Evolutionary conservation across 202 grass and related monocot species (phyloP).

Genomic region (Digitaria exilis): DNA sequence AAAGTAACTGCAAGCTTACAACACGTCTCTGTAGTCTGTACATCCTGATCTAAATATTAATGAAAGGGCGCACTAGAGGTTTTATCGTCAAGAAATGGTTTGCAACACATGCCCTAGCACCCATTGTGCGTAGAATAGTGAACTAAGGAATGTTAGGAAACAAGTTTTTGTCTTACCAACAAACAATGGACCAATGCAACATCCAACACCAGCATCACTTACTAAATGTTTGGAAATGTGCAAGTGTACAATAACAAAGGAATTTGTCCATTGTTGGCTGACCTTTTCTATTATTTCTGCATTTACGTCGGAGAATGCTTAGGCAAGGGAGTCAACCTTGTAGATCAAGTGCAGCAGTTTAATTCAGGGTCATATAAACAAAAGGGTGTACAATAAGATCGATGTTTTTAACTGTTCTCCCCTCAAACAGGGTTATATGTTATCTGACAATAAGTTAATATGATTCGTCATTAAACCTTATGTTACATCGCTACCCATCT

Average conservation of each 20-base stretch:
- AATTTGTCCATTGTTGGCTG: neutral
- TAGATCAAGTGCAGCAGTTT: neutral
- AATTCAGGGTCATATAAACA: neutral
- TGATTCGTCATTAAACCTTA: neutral
- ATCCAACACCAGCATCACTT: neutral
- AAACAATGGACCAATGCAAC: neutral
- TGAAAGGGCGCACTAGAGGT: neutral
- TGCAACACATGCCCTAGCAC: neutral
- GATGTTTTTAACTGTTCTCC: neutral
- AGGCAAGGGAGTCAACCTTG: neutral
- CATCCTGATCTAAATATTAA: neutral
- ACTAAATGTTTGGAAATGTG: neutral
- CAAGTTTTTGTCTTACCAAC: neutral
- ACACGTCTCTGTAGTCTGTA: slow-evolving; percentile 5
- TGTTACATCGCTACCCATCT: neutral
- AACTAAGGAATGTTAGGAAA: slow-evolving; percentile 14
- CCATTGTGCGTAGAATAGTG: neutral
- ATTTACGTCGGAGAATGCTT: neutral
- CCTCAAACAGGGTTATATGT: neutral
- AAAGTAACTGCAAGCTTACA: neutral
- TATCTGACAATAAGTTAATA: neutral
- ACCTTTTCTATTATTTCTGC: neutral
- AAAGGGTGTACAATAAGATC: neutral
- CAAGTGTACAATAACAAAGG: neutral
- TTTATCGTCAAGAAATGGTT: neutral